A percentile compares a stretch with the other conserved stretches of the same genome.
These are phyloP conservation scores for Penicillium daleae DNA, from an alignment of 495 filamentous ascomycete genomes.

Conservation along the genomic window DNA sequence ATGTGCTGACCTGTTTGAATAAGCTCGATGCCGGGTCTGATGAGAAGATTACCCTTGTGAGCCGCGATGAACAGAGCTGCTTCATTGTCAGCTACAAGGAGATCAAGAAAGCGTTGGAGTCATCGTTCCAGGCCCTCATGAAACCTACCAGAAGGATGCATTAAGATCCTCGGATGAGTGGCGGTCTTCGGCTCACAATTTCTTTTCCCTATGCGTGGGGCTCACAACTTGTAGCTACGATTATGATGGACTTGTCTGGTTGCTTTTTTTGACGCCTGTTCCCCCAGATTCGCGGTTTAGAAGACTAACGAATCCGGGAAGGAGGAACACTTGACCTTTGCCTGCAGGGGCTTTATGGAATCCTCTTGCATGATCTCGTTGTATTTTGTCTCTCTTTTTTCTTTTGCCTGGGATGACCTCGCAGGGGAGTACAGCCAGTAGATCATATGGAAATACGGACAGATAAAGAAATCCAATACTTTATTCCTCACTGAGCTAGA, in stretches of 20 bases:
- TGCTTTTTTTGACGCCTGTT: not conserved
- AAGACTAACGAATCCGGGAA: not conserved
- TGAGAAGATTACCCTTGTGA: constrained; percentile 83
- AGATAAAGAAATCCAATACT: constrained; percentile 49
- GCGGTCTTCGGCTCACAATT: not conserved
- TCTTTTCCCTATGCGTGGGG: not conserved
- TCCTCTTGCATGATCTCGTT: not conserved
- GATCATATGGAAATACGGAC: constrained; percentile 30
- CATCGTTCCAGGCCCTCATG: constrained; percentile 77
- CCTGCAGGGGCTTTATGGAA: not conserved
- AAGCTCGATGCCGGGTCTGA: constrained; percentile 90
- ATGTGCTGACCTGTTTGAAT: constrained; percentile 81
- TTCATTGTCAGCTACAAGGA: constrained; percentile 88
- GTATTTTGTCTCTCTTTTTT: not conserved
- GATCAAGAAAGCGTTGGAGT: constrained; percentile 75
- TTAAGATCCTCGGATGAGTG: constrained; percentile 19
- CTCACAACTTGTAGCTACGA: constrained; percentile 12
- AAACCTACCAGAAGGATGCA: constrained; percentile 57
- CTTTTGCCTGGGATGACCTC: constrained; percentile 1
- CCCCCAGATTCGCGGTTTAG: not conserved
- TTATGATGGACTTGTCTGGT: constrained; percentile 12
- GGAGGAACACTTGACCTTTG: not conserved
- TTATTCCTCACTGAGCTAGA: not conserved
- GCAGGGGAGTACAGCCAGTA: constrained; percentile 3
- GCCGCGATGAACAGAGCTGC: constrained; percentile 82